Conservation (phyloP, 805 yeast genomes). For the Nematodospora valgi region DNA sequence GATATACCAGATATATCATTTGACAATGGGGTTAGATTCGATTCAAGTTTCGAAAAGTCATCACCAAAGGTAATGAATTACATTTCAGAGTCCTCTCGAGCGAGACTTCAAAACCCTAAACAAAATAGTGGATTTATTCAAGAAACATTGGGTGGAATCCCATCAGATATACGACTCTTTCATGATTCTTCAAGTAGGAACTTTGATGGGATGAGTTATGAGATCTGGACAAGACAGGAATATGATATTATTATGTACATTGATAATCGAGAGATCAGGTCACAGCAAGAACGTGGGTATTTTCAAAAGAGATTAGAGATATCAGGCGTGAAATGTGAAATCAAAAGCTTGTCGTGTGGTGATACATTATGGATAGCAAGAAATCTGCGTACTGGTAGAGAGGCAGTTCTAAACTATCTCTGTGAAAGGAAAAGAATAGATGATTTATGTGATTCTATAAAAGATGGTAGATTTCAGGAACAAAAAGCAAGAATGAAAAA, state of each 20-base stretch:
- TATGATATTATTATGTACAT: slow-evolving; percentile 61
- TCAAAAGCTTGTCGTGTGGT: slow-evolving; percentile 68
- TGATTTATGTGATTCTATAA: slow-evolving; percentile 77
- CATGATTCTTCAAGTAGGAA: slow-evolving; percentile 12
- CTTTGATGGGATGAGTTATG: slow-evolving; percentile 29
- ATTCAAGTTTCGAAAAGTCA: slow-evolving; percentile 8
- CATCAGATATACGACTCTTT: too few species aligned
- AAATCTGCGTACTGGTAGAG: slow-evolving; percentile 51
- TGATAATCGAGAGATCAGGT: slow-evolving; percentile 81
- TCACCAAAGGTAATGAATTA: slow-evolving; percentile 1
- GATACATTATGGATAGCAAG: slow-evolving; percentile 89
- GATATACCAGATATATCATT: slow-evolving; percentile 21
- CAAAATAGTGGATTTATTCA: too few species aligned
- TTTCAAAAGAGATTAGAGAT: slow-evolving; percentile 54
- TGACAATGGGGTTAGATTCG: slow-evolving; percentile 33
- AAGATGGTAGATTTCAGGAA: slow-evolving; percentile 85
- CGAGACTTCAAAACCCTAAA: too few species aligned
- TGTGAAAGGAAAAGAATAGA: slow-evolving; percentile 87
- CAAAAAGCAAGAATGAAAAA: slow-evolving; percentile 75
- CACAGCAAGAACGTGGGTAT: slow-evolving; percentile 64
- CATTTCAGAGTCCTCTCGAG: slow-evolving; percentile 28
- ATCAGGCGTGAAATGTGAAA: slow-evolving; percentile 49
- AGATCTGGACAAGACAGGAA: slow-evolving; percentile 59
- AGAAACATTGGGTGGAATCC: too few species aligned
- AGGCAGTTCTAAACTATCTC: slow-evolving; percentile 75